Percentiles rank a stretch among this genome's conserved stretches.
These are phyloP conservation scores for Vigna mungo DNA, from an alignment of 306 rosid genomes.

Conservation along the genomic window DNA sequence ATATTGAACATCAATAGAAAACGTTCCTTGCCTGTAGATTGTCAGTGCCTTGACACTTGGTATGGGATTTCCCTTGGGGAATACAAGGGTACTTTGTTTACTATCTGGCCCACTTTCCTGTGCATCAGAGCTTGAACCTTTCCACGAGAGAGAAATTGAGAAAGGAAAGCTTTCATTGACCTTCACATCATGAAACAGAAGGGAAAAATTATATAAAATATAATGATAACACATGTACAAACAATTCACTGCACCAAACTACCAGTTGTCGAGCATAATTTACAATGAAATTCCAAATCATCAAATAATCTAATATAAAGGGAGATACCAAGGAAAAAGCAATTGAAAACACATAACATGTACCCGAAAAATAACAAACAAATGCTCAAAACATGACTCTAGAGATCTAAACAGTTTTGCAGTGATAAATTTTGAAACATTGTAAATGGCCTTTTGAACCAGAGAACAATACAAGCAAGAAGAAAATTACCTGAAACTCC, in stretches of 20 bases:
- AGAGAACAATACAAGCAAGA: neutral
- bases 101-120: slow-evolving; percentile 68
- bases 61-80: slow-evolving; percentile 84
- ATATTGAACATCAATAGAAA: slow-evolving; percentile 77
- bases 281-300: neutral
- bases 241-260: neutral
- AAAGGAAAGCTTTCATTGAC: slow-evolving; percentile 87
- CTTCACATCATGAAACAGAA: slow-evolving; percentile 49
- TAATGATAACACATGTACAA: neutral
- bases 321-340: neutral
- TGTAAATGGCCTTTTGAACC: neutral
- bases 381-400: neutral
- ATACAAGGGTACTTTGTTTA: slow-evolving; percentile 64
- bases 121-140: slow-evolving; percentile 72
- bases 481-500: slow-evolving; percentile 79
- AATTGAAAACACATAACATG: neutral
- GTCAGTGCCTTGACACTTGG: slow-evolving; percentile 85
- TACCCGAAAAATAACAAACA: neutral
- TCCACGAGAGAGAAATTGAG: slow-evolving; percentile 80
- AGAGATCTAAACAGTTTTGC: neutral
- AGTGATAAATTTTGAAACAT: neutral
- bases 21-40: slow-evolving; percentile 71
- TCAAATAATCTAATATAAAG: neutral
- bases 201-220: neutral
- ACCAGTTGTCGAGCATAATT: neutral